Evolutionary conservation across 73 alveolate species (phyloP).

Genomic region (Paramecium octaurelia): DNA sequence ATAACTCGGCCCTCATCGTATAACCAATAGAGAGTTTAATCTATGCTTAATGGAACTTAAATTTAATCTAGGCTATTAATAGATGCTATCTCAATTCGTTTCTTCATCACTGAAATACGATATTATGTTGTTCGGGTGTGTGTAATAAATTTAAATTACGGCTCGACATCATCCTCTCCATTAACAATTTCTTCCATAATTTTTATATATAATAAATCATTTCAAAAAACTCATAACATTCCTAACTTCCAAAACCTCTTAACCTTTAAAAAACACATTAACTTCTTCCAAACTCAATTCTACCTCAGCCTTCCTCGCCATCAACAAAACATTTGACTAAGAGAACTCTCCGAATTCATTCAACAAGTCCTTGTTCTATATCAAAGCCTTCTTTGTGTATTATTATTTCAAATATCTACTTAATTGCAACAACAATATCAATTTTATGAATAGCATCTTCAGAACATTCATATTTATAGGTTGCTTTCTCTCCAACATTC

Average conservation of each 20-base stretch:
- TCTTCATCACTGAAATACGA: neutral
- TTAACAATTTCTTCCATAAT: constrained; percentile 25
- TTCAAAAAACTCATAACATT: constrained; percentile 16
- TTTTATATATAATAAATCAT: neutral
- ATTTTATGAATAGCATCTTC: neutral
- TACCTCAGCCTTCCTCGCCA: neutral
- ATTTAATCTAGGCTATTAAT: neutral
- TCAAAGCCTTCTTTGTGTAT: neutral
- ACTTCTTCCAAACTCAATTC: constrained; percentile 32
- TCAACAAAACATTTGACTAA: neutral
- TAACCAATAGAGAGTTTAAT: neutral
- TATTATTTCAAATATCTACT: constrained; percentile 30
- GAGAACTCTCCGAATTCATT: constrained; percentile 5
- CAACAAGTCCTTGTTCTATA: neutral
- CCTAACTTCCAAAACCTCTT: neutral
- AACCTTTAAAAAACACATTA: neutral
- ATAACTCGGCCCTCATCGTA: neutral
- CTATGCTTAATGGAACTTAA: neutral
- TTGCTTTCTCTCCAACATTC: neutral
- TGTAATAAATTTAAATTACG: neutral
- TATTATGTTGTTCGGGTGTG: neutral
- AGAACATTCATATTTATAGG: neutral
- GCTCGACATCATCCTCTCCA: constrained; percentile 21
- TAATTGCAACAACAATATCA: neutral
- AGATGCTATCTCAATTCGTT: neutral